Conservation (phyloP, 1,284 basidiomycete species). For the Cutaneotrichosporon cutaneum region DNA sequence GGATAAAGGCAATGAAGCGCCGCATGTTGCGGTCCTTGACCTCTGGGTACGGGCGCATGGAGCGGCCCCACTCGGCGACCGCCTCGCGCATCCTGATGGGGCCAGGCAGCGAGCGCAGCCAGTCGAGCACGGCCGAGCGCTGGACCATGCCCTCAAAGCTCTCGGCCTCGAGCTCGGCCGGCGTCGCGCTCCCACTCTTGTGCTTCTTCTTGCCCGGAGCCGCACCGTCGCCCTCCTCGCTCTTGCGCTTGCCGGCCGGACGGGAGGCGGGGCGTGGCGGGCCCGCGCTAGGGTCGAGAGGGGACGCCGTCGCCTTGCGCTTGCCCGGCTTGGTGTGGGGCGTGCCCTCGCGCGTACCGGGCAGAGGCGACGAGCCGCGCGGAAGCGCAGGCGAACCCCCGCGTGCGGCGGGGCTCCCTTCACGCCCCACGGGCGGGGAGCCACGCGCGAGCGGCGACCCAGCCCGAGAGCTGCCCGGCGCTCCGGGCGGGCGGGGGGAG, state of each 20-base stretch:
- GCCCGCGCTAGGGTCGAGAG: slow-evolving; percentile 7
- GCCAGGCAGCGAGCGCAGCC: slow-evolving; percentile 31
- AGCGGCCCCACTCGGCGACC: slow-evolving; percentile 14
- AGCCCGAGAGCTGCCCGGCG: slow-evolving; percentile 21
- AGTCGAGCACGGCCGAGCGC: slow-evolving; percentile 37
- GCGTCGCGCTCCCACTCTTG: slow-evolving; percentile 14
- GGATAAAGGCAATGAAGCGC: neutral
- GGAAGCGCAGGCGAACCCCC: slow-evolving; percentile 19
- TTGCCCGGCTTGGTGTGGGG: slow-evolving; percentile 20
- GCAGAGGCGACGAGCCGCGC: slow-evolving; percentile 25
- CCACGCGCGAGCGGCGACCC: slow-evolving; percentile 27
- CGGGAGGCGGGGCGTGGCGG: neutral
- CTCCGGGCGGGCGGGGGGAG: slow-evolving; percentile 27
- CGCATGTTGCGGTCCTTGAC: neutral
- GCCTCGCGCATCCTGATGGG: slow-evolving; percentile 31
- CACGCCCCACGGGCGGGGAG: slow-evolving; percentile 22
- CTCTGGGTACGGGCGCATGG: neutral
- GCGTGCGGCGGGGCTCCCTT: slow-evolving; percentile 14
- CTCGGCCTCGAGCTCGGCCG: slow-evolving; percentile 23
- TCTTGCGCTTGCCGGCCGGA: slow-evolving; percentile 24
- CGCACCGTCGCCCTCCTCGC: slow-evolving; percentile 9
- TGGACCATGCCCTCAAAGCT: slow-evolving; percentile 43
- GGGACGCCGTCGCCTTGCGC: slow-evolving; percentile 24
- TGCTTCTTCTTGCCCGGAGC: slow-evolving; percentile 48
- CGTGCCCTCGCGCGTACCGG: slow-evolving; percentile 19